Percentiles rank a stretch among this genome's conserved stretches.
Evolutionary conservation across 2,329 filamentous ascomycete genomes (phyloP).

Genomic region (Penicillium glabrum): DNA sequence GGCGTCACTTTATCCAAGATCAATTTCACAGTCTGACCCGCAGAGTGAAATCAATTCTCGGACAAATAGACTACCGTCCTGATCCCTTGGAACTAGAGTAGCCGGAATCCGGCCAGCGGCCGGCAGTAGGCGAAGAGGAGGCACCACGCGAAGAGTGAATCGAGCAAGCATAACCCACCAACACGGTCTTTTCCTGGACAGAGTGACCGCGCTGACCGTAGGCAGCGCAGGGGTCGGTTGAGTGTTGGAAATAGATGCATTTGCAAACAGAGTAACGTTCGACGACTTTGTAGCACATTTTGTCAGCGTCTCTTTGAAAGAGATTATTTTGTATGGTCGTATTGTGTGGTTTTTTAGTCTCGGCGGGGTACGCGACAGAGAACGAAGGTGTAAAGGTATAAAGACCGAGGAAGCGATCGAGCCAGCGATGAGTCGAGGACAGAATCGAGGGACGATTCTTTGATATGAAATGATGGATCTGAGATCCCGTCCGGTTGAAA

Average conservation of each 20-base stretch:
- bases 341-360: neutral
- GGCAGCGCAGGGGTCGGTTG: conserved; percentile 75
- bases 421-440: neutral
- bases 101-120: conserved; percentile 24
- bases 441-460: neutral
- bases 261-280: conserved; percentile 84
- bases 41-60: neutral
- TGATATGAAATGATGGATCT: neutral
- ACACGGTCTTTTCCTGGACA: conserved; percentile 72
- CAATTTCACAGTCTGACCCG: neutral
- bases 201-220: conserved; percentile 72
- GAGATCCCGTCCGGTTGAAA: neutral
- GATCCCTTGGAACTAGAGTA: conserved; percentile 26
- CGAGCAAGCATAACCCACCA: conserved; percentile 78
- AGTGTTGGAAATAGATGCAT: conserved; percentile 85
- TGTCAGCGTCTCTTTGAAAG: conserved; percentile 25
- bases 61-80: conserved; percentile 2
- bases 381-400: neutral
- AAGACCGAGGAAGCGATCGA: neutral
- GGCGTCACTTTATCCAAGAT: neutral
- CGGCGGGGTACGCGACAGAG: neutral
- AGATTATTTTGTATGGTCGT: neutral
- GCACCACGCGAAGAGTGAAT: conserved; percentile 45
- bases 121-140: conserved; percentile 7
- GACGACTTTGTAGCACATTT: conserved; percentile 84